A percentile compares a stretch with the other conserved stretches of the same genome.
Conservation (phyloP, 345 rosid species). For the Zanthoxylum bungeanum region DNA sequence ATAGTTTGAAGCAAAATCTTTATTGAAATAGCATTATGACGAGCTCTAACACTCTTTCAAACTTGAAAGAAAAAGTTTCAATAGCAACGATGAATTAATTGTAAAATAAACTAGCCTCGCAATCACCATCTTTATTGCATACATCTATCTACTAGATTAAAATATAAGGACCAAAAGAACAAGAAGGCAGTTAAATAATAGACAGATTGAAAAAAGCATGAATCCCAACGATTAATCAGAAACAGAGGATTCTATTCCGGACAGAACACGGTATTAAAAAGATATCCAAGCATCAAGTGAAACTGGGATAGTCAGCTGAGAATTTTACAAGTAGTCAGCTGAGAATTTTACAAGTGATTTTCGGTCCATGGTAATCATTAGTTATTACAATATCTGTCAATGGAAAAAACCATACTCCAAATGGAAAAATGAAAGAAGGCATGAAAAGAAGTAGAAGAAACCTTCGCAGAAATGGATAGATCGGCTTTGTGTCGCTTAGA, state of each 20-base stretch:
- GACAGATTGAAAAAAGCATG: neutral
- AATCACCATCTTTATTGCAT: neutral
- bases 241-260: neutral
- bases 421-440: neutral
- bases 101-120: neutral
- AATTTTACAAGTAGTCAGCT: neutral
- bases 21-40: neutral
- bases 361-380: too few relatives aligned
- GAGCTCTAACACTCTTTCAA: neutral
- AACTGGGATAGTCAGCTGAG: too few relatives aligned
- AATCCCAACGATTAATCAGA: neutral
- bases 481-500: conserved; percentile 77
- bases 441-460: conserved; percentile 21
- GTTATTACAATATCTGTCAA: too few relatives aligned
- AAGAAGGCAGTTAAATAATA: too few relatives aligned
- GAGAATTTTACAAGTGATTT: neutral
- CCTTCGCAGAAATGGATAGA: conserved; percentile 75
- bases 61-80: neutral
- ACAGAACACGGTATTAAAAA: too few relatives aligned
- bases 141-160: neutral
- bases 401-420: neutral
- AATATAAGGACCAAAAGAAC: neutral
- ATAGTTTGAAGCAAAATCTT: neutral
- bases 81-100: neutral
- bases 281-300: neutral